Evolutionary conservation across 23 red algal species (phyloP), one percentile per base, ranked within the genome.

Genomic region (Agarophyton chilense): DNA sequence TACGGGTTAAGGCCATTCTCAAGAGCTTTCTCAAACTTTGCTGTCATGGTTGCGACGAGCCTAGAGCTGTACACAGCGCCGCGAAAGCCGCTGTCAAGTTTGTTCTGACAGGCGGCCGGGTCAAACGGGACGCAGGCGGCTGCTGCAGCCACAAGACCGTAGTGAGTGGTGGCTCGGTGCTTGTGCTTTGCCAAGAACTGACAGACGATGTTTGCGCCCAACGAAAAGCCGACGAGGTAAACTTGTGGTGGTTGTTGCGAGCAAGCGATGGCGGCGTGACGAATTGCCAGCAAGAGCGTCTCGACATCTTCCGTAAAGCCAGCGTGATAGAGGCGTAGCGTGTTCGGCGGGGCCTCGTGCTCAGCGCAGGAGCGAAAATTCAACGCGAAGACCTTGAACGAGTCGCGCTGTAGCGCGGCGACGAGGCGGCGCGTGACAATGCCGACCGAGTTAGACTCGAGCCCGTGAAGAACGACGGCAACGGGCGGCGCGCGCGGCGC

Each of bases 121-220:
- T 98, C 94, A 17, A 95, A 94, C 38, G 96, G 96, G 24, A 95
- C 93, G 66, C 96, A 94, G 28, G 74, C 65, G 24, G 82, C 96
- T 13, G 88, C 93, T 13, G 93, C 96, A 33, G 76, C 93, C 5
- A 81, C 38, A 42, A 98, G 82, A 36, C 90, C 70, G 74, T 51
- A 81, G 8, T 77, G 77, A n/a, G 65, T 53, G 39, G 33, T 32
- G 8, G 95, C 90, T 4, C 10, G 7, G 4, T 86, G 53, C 5
- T 66, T 70, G 44, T 80, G 72, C 41, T 62, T 79, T 16, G 75
- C 95, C 29, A 98, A 17, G 58, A 87, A 95, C 40, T 98, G 87
- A 54, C 71, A 80, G 44, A 94, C 79, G 12, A 98, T 73, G 56
- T 98, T 98, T 29, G 87, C 96, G 52, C 96, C 96, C 28, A 98